These are phyloP conservation scores for Boletus coccyginus DNA, from an alignment of 768 basidiomycete genomes.

Conservation along the genomic window DNA sequence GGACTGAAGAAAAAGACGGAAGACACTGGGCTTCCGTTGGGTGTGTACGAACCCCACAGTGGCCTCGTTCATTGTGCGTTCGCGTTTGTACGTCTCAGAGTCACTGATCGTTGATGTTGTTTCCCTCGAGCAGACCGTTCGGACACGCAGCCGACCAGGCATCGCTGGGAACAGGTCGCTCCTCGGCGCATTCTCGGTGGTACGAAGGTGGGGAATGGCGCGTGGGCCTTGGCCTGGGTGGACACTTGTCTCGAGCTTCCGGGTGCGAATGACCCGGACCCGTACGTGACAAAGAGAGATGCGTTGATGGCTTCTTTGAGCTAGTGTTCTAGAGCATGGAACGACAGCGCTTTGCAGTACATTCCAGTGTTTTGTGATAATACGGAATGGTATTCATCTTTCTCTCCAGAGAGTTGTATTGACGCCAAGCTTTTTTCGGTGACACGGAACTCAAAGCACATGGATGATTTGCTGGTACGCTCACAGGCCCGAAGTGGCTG, in stretches of 20 bases:
- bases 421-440: background rate
- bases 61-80: constrained; percentile 70
- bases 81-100: background rate
- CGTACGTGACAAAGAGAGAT: constrained; percentile 20
- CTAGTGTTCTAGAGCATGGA: background rate
- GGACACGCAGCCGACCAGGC: constrained; percentile 73
- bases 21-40: constrained; percentile 46
- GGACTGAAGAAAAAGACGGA: constrained; percentile 30
- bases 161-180: constrained; percentile 57
- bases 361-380: constrained; percentile 1
- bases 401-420: background rate
- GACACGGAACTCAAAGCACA: background rate
- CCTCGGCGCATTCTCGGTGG: constrained; percentile 60
- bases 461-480: too few species aligned
- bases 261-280: constrained; percentile 20
- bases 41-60: constrained; percentile 82
- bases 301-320: constrained; percentile 10
- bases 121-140: constrained; percentile 51
- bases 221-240: constrained; percentile 80
- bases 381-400: background rate
- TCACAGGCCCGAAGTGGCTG: background rate
- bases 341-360: background rate
- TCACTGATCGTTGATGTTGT: constrained; percentile 5
- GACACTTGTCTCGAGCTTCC: constrained; percentile 49
- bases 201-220: constrained; percentile 71